Evolutionary conservation across 345 rosid genomes (phyloP).

Genomic region (Eucalyptus cloeziana): DNA sequence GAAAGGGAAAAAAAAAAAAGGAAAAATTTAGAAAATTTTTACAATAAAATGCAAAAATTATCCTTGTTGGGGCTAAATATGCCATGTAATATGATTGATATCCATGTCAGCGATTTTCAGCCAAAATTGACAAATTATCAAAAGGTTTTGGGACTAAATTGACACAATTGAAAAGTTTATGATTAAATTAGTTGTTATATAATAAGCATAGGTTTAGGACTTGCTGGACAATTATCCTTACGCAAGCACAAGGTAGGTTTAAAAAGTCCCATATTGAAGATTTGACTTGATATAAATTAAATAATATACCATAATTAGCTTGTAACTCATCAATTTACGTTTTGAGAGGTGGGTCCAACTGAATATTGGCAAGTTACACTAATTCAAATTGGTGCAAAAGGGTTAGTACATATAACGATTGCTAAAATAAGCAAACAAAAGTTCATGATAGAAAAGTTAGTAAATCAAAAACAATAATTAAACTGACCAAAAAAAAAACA

Average conservation of each 20-base stretch:
- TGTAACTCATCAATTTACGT: not conserved
- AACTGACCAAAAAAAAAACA: too few species aligned
- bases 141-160: not conserved
- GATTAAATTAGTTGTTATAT: not conserved
- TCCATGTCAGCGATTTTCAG: rapidly evolving
- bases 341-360: not conserved
- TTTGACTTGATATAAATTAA: not conserved
- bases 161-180: not conserved
- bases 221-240: not conserved
- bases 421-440: too few species aligned
- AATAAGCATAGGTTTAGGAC: not conserved
- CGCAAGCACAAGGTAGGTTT: not conserved
- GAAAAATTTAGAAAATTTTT: too few species aligned
- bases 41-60: too few species aligned
- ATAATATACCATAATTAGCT: not conserved
- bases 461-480: not conserved
- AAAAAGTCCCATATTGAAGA: not conserved
- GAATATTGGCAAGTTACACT: too few species aligned
- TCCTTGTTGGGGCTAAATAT: too few species aligned
- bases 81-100: not conserved
- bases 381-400: too few species aligned
- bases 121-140: too few species aligned
- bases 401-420: too few species aligned
- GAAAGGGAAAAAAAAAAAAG: not conserved
- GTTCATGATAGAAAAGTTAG: too few species aligned